These are phyloP conservation scores for Colletotrichum acutatum DNA, from an alignment of 2,329 filamentous ascomycete species.

Conservation along the genomic window DNA sequence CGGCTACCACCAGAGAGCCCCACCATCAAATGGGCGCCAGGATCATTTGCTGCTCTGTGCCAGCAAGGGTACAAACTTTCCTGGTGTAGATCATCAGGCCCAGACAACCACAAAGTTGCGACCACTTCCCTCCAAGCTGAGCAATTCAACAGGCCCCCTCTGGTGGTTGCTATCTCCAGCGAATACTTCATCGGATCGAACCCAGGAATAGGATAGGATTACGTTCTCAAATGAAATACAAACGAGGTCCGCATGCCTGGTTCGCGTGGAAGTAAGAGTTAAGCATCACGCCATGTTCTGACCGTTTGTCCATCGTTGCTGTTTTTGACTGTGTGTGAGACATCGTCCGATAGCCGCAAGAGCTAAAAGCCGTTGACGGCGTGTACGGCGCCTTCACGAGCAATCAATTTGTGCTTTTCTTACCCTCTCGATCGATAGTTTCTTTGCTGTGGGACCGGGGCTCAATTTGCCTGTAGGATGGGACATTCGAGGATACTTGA, in stretches of 20 bases:
- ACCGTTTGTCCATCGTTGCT: slow-evolving; percentile 19
- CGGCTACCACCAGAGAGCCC: slow-evolving; percentile 1
- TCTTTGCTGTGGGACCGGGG: slow-evolving; percentile 3
- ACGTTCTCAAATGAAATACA: not conserved
- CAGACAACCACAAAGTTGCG: not conserved
- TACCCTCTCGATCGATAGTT: not conserved
- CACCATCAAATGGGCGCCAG: slow-evolving; percentile 17
- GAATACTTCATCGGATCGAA: not conserved
- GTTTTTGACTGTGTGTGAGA: slow-evolving; percentile 27
- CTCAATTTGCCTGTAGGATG: not conserved
- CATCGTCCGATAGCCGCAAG: slow-evolving; percentile 24
- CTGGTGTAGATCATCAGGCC: slow-evolving; percentile 26
- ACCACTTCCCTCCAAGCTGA: not conserved
- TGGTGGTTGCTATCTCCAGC: not conserved
- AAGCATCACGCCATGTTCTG: slow-evolving; percentile 20
- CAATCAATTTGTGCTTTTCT: not conserved
- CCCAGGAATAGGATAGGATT: not conserved
- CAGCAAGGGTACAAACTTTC: slow-evolving; percentile 18
- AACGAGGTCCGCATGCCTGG: slow-evolving; percentile 11
- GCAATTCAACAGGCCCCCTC: not conserved
- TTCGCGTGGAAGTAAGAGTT: slow-evolving; percentile 13
- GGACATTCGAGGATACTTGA: not conserved
- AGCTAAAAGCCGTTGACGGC: slow-evolving; percentile 33
- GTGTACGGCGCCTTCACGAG: not conserved
- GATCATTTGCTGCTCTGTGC: slow-evolving; percentile 28